Base-by-base conservation (phyloP, 2,329 filamentous ascomycete species). In the Epichloe sibirici region DNA sequence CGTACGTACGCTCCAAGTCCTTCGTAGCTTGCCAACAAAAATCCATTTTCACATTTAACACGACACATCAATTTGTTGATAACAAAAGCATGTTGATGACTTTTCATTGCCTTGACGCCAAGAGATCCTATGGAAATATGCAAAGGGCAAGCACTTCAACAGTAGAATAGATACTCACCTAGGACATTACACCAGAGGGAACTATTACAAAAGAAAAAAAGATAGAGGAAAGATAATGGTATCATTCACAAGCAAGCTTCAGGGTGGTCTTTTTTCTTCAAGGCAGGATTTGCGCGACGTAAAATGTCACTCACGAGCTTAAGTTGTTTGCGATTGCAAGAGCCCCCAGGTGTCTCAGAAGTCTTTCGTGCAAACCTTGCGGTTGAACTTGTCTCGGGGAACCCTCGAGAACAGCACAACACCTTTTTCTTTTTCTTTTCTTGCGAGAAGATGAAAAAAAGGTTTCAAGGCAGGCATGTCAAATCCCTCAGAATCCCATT, bases 401-500 rank as follows among this genome's bases (percentile, higher is more conserved):
- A 21, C 5, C n/a, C 21, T 6, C 13, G 43, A 44, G 25, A 37
- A 25, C 48, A 35, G 28, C 39, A 31, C 48, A 49, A 28, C 46
- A 11, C 35, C 34, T 15, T 13, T 8, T 50, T 23, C 4, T 13
- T 31, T 45, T 23, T 12, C 28, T 45, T 15, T 11, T 28, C 15
- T 45, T n/a, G 12, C 8, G 15, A 23, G 17, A 37, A 17, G 11
- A 13, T 17, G 15, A 23, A 4, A 4, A 17, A 6, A 21, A 25
- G 9, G 5, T 42, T 21, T 45, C 37, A 51, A 61, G 60, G 57
- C 56, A 55, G 62, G 62, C 65, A 44, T 62, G 61, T 62, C 65
- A 66, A 69, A 69, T 68, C 66, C 68, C 65, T 69, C 68, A 66
- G 65, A 68, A 67, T 64, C 66, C 66, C 65, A 66, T 61, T 62